These are phyloP conservation scores for Arthrinium phaeospermum DNA, from an alignment of 2,329 filamentous ascomycete genomes.

Conservation along the genomic window DNA sequence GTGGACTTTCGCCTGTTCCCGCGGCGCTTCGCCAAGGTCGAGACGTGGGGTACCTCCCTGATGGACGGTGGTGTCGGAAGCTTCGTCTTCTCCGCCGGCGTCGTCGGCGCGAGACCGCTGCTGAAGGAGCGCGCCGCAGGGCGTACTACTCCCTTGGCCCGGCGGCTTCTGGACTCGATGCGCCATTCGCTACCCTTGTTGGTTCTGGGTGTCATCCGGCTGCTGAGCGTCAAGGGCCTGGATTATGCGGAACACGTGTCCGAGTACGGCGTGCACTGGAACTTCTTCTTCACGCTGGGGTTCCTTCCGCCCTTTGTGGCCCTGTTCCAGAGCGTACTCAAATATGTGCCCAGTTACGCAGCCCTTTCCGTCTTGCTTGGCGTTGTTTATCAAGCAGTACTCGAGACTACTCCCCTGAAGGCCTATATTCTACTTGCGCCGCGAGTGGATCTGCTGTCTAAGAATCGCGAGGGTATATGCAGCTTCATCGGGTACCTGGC, in stretches of 20 bases:
- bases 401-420: conserved; percentile 81
- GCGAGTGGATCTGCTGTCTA: conserved; percentile 77
- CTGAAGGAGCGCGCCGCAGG: conserved; percentile 70
- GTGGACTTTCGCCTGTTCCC: conserved; percentile 96
- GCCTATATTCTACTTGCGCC: conserved; percentile 83
- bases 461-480: conserved; percentile 95
- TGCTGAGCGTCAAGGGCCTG: conserved; percentile 89
- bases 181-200: conserved; percentile 86
- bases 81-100: conserved; percentile 92
- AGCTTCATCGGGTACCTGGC: conserved; percentile 93
- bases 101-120: conserved; percentile 85
- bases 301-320: conserved; percentile 89
- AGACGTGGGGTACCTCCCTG: conserved; percentile 98
- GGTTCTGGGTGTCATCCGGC: conserved; percentile 77
- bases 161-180: conserved; percentile 69
- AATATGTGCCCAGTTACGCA: conserved; percentile 77
- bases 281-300: conserved; percentile 97
- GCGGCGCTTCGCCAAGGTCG: conserved; percentile 93
- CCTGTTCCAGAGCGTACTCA: conserved; percentile 75
- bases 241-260: conserved; percentile 98
- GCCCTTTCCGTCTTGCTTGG: conserved; percentile 73
- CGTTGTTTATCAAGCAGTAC: conserved; percentile 72
- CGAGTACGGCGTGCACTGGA: conserved; percentile 99
- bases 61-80: conserved; percentile 98
- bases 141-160: conserved; percentile 53